Conservation (phyloP, 768 basidiomycete genomes). For the Pholiota conissans region DNA sequence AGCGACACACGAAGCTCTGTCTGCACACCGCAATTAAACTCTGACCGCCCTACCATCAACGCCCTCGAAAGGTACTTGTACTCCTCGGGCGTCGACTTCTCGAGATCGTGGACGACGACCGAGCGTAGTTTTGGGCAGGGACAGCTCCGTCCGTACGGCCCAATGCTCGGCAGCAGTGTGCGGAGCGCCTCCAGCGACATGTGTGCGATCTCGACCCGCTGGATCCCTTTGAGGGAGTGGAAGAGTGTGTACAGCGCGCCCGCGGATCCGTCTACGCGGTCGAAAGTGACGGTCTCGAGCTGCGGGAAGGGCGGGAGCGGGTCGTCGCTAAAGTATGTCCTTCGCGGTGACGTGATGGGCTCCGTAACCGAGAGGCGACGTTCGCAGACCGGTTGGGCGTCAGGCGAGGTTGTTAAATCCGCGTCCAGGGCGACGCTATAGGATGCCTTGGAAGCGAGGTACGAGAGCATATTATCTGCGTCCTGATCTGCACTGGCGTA, state of each 20-base stretch:
- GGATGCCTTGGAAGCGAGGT: slow-evolving; percentile 34
- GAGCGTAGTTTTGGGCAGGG: neutral
- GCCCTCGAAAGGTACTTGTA: neutral
- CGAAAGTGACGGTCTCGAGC: slow-evolving; percentile 35
- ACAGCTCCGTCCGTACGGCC: slow-evolving; percentile 2
- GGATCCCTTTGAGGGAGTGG: slow-evolving; percentile 26
- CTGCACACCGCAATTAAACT: neutral
- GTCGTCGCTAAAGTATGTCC: slow-evolving; percentile 10
- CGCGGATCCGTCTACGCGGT: slow-evolving; percentile 36
- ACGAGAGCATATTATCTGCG: slow-evolving; percentile 36
- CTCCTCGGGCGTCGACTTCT: neutral
- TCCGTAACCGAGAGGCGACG: neutral
- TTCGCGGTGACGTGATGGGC: neutral
- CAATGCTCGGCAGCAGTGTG: slow-evolving; percentile 27
- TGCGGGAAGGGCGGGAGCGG: slow-evolving; percentile 34
- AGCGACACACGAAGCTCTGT: no score
- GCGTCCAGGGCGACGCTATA: neutral
- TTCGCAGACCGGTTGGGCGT: slow-evolving; percentile 3
- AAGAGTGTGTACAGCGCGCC: slow-evolving; percentile 32
- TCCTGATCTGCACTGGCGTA: slow-evolving; percentile 40
- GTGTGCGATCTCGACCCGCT: slow-evolving; percentile 32
- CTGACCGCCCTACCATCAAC: neutral
- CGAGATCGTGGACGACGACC: neutral
- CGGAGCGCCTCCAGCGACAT: slow-evolving; percentile 34
- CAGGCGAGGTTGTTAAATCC: neutral